A percentile compares a stretch with the other conserved stretches of the same genome.
Conservation (phyloP, 805 yeast species). For the Saccharomycopsis schoenii region DNA sequence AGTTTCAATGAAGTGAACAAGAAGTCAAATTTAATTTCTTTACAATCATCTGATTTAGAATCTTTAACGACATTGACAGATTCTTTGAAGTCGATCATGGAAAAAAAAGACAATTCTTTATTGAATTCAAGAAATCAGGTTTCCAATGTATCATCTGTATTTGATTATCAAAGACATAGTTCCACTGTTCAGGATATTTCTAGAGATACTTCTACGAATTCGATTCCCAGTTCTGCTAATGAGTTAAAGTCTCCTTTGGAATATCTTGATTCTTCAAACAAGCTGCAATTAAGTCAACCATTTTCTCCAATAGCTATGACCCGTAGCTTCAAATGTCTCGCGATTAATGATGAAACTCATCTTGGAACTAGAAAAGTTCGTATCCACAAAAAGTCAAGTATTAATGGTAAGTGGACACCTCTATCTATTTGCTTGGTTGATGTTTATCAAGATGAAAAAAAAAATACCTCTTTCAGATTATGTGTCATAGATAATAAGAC, state of each 20-base stretch:
- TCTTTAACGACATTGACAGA: slow-evolving; percentile 1
- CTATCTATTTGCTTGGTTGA: slow-evolving; percentile 11
- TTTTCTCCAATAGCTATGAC: neutral
- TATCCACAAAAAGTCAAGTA: slow-evolving; percentile 15
- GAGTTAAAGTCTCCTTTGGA: neutral
- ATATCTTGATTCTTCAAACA: neutral
- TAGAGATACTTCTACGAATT: neutral
- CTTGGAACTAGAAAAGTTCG: slow-evolving; percentile 12
- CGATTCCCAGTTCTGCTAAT: neutral
- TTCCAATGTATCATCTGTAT: slow-evolving; percentile 1
- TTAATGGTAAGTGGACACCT: slow-evolving; percentile 18
- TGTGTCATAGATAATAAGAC: slow-evolving; percentile 13
- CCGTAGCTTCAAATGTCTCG: neutral
- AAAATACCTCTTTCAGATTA: neutral
- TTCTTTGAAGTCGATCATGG: slow-evolving; percentile 7
- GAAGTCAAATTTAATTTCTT: slow-evolving; percentile 7
- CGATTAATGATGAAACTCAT: neutral
- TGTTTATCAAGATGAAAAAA: neutral
- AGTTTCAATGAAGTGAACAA: slow-evolving; percentile 7
- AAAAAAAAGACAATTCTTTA: slow-evolving; percentile 10
- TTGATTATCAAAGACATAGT: neutral
- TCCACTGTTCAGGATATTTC: neutral
- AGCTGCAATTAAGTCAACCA: neutral
- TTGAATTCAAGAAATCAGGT: slow-evolving; percentile 11
- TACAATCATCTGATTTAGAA: slow-evolving; percentile 1